Base-by-base conservation (phyloP, 495 filamentous ascomycete species). In the Tuber indicum region DNA sequence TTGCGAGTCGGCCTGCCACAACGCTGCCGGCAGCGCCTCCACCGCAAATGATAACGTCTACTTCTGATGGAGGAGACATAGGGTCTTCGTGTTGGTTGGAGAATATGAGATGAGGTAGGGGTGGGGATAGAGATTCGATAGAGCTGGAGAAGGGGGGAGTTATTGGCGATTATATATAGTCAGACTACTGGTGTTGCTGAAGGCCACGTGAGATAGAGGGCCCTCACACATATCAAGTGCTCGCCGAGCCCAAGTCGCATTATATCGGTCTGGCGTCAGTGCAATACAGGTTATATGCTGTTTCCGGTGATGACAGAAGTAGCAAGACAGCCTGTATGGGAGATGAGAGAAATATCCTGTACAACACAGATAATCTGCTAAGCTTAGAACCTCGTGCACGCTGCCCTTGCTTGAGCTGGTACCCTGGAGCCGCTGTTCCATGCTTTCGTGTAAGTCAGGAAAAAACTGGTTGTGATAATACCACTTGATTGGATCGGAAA, bases 21-120 rank as follows among this genome's bases (percentile, higher is more conserved):
- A 87, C 82, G 82, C 88, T 89, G 36, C 85, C 86, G 19, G 87
- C 85, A 7, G 87, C 84, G 52, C 86, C 87, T n/a, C 87, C 80
- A 82, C 80, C 80, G 71, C 72, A 47, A 75, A 81, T 75, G 10
- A 81, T 81, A 74, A 81, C 73, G 72, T 81, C 80, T 36, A 78
- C 79, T 81, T 82, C 80, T 80, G 75, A 44, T 32, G 74, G 78
- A 32, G 69, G 36, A 72, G 77, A 74, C 78, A 80, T 80, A 44
- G 71, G 14, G 19, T 14, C 58, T 79, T 80, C 43, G 58, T 66
- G 58, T 66, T 16, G 12, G 58, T 66, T 66, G 26, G 58, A 36
- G 19, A 14, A 7, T 66, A 17, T 7, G 58, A 17, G 58, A 36
- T 17, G 58, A 36, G 58, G 32, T 36, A 8, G 5, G 17, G 58